Conservation (phyloP, 106 monocot species). For the Dioscorea zingiberensis region DNA sequence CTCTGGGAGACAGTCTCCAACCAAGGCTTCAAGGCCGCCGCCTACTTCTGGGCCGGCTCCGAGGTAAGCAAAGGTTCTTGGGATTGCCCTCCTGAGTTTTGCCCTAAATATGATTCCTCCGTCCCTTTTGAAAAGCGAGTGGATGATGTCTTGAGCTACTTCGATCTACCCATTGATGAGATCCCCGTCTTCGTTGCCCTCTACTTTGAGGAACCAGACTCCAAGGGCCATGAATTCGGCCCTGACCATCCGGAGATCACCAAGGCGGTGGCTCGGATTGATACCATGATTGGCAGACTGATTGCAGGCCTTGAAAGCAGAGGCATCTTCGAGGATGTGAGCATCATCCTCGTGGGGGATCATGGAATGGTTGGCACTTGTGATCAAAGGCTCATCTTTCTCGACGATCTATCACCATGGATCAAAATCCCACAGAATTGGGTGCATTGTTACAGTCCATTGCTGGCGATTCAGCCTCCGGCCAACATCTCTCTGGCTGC, state of each 20-base stretch:
- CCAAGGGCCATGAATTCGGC: conserved; percentile 39
- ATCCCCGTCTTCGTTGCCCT: conserved; percentile 37
- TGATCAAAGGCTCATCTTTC: too few relatives aligned
- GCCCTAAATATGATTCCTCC: conserved; percentile 31
- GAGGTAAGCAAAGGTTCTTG: conserved; percentile 57
- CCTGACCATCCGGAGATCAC: conserved; percentile 53
- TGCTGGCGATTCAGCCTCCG: conserved; percentile 35
- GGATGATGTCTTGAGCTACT: conserved; percentile 44
- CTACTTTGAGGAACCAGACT: conserved; percentile 55
- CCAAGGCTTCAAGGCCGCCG: conserved; percentile 26
- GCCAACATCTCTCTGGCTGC: conserved; percentile 13
- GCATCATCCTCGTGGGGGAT: too few relatives aligned
- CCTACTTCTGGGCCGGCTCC: conserved; percentile 51
- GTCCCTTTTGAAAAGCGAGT: conserved; percentile 52
- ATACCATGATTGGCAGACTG: too few relatives aligned
- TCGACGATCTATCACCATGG: too few relatives aligned
- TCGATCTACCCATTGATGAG: conserved; percentile 29
- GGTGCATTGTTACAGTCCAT: conserved; percentile 21
- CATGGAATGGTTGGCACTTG: too few relatives aligned
- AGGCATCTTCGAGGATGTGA: too few relatives aligned
- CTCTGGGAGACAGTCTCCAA: conserved; percentile 48
- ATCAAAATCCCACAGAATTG: conserved; percentile 28
- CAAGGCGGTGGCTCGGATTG: conserved; percentile 23
- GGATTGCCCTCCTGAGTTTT: conserved; percentile 37
- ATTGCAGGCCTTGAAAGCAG: too few relatives aligned